Base-by-base conservation (phyloP, 805 yeast species). In the Saccharomycopsis lassenensis region DNA sequence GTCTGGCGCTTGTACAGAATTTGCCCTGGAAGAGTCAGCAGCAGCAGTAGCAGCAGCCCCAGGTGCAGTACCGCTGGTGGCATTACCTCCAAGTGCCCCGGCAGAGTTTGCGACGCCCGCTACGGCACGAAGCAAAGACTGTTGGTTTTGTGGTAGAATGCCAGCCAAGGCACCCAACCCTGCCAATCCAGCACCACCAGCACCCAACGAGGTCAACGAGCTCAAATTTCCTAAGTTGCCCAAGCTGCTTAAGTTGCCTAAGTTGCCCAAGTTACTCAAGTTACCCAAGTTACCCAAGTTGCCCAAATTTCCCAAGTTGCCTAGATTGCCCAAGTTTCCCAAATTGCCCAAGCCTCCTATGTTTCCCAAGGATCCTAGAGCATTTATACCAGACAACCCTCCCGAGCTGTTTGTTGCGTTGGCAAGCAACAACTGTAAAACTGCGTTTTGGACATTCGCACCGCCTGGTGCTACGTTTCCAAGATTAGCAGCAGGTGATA, bases 371-470 rank as follows among this genome's bases (percentile, higher is more conserved):
- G 19, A 20, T 24, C 36, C 36, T 14, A 24, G 10, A n/a, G n/a
- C n/a, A n/a, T n/a, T n/a, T 8, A 24, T n/a, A 5, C 17, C 4
- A 4, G 26, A 10, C 6, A 36, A 7, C 18, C 31, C 39, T 7
- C 15, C 19, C 18, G 19, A 4, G 14, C 11, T 16, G 16, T 40
- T 36, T 10, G 41, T 19, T 7, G 44, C 44, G 17, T 40, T 40
- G 8, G 44, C 44, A 19, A 40, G 21, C n/a, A 40, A 31, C 6
- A 40, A 24, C 23, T 40, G 44, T 10, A 40, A 19, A 1, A 41
- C 44, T 5, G 44, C 44, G 22, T 33, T 40, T 15, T n/a, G n/a
- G n/a, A n/a, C n/a, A n/a, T n/a, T n/a, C n/a, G n/a, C n/a, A n/a
- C n/a, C n/a, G n/a, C n/a, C n/a, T n/a, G n/a, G n/a, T n/a, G n/a